phyloP scores from a whole-genome alignment of 164 flowering plant genomes.

The Brasenia schreberi region DNA sequence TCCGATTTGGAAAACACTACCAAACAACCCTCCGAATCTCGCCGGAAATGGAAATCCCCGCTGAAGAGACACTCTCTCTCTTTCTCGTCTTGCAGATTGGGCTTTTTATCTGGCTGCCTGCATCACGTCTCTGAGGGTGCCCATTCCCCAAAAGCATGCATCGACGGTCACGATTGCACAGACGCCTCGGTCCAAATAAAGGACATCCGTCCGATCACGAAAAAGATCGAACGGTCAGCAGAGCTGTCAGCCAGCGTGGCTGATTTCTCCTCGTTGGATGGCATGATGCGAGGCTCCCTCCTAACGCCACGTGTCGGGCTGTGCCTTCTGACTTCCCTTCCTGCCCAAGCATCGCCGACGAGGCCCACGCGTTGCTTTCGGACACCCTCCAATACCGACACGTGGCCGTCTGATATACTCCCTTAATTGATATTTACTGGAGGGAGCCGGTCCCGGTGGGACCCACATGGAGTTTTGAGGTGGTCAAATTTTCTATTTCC shows the following conservation, averaged over 20 bases:
- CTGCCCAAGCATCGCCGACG: not conserved
- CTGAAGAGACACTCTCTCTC: not conserved
- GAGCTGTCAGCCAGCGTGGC: not conserved
- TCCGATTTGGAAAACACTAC: not conserved
- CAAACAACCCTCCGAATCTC: conserved; percentile 4
- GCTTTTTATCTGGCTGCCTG: not conserved
- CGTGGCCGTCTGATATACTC: not conserved
- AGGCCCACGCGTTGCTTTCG: not conserved
- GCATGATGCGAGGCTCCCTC: not conserved
- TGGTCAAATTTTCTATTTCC: too few species aligned
- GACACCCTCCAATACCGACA: not conserved
- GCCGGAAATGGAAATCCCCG: not conserved
- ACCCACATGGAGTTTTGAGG: too few species aligned
- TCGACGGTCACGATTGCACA: not conserved
- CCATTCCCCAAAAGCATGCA: not conserved
- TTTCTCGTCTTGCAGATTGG: conserved; percentile 1
- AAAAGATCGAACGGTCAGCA: not conserved
- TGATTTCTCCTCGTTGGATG: not conserved
- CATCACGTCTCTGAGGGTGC: not conserved
- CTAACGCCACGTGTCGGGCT: not conserved
- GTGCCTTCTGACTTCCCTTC: not conserved
- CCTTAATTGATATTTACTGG: not conserved
- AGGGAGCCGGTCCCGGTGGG: not conserved
- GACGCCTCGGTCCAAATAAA: not conserved
- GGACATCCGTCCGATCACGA: not conserved